Percentiles rank a stretch among this genome's conserved stretches.
These are phyloP conservation scores for Cicer pinnatifidum DNA, from an alignment of 306 rosid genomes.

Conservation along the genomic window DNA sequence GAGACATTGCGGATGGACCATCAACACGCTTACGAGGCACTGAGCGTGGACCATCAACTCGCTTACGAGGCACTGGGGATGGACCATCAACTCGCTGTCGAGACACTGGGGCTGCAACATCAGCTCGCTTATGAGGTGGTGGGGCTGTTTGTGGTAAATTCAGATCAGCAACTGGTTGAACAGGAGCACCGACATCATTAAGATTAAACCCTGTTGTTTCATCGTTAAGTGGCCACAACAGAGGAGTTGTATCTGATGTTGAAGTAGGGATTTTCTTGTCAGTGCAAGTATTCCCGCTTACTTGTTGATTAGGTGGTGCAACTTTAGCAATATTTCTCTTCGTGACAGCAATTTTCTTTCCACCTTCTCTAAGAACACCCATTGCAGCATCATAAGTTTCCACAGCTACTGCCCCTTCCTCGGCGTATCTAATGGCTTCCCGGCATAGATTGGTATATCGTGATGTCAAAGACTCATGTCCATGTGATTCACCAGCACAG, in stretches of 20 bases:
- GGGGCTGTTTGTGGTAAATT: slow-evolving; percentile 87
- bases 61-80: slow-evolving; percentile 74
- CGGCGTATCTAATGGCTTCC: slow-evolving; percentile 88
- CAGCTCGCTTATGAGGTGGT: slow-evolving; percentile 68
- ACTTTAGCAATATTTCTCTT: slow-evolving; percentile 79
- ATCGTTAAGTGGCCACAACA: slow-evolving; percentile 88
- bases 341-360: slow-evolving; percentile 67
- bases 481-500: slow-evolving; percentile 58
- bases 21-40: slow-evolving; percentile 66
- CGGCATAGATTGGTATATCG: slow-evolving; percentile 78
- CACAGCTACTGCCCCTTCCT: slow-evolving; percentile 81
- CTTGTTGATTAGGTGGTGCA: slow-evolving; percentile 60
- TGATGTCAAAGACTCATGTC: slow-evolving; percentile 65
- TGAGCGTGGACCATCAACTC: slow-evolving; percentile 45
- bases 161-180: slow-evolving; percentile 72
- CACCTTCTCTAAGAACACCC: slow-evolving; percentile 74
- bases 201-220: slow-evolving; percentile 83
- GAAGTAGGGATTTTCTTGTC: slow-evolving; percentile 64
- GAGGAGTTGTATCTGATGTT: slow-evolving; percentile 71
- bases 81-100: slow-evolving; percentile 3
- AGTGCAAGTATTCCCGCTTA: slow-evolving; percentile 56
- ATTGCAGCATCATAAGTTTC: slow-evolving; percentile 84
- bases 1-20: slow-evolving; percentile 64
- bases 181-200: slow-evolving; percentile 68
- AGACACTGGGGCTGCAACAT: background rate